These are phyloP conservation scores for Lepidium didymum DNA, from an alignment of 345 rosid genomes.

Conservation along the genomic window DNA sequence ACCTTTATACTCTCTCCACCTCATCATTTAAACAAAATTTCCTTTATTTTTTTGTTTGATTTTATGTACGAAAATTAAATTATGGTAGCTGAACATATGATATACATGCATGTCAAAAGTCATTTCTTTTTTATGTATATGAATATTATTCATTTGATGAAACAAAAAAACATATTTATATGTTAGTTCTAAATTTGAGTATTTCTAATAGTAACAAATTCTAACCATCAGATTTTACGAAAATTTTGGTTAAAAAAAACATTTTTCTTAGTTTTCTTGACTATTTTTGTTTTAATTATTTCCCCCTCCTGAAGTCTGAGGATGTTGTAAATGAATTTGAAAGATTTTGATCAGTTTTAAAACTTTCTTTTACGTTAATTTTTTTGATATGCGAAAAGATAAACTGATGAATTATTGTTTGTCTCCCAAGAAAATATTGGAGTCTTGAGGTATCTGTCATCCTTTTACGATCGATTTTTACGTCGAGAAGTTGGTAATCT, in stretches of 20 bases:
- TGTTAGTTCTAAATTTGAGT: constrained; percentile 22
- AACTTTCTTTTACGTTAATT: not conserved
- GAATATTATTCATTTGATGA: not conserved
- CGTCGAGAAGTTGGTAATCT: not conserved
- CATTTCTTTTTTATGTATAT: too few species aligned
- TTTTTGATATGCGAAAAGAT: not conserved
- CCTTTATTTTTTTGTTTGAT: constrained; percentile 20
- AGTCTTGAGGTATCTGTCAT: not conserved
- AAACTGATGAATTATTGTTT: constrained; percentile 3
- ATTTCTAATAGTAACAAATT: constrained; percentile 15
- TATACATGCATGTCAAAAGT: too few species aligned
- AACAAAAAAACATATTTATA: not conserved
- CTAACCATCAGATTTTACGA: constrained; percentile 37
- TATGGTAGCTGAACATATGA: too few species aligned
- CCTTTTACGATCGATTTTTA: not conserved
- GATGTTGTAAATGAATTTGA: not conserved
- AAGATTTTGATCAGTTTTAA: not conserved
- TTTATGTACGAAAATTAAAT: not conserved
- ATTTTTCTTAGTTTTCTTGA: constrained; percentile 29
- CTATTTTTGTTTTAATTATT: constrained; percentile 3
- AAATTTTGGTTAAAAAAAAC: constrained; percentile 31
- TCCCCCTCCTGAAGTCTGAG: not conserved
- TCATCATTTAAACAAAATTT: constrained; percentile 29
- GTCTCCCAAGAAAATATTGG: not conserved
- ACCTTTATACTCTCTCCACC: constrained; percentile 21